Conservation (phyloP, 1,139 yeast species). For the Candida sanyaensis region DNA sequence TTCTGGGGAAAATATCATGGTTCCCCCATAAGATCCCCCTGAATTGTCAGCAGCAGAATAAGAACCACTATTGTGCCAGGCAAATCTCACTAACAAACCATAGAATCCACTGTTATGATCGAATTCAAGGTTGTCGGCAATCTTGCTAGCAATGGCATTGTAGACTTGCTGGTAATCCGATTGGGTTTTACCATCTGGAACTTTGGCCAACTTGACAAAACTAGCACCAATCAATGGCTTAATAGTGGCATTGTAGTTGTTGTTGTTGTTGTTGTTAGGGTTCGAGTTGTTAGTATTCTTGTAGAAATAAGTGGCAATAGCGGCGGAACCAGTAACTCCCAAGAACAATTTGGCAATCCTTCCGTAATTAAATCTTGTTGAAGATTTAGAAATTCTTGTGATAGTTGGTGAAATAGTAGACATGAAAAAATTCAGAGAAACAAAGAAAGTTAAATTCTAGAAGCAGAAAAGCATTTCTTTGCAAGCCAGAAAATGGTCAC, state of each 20-base stretch:
- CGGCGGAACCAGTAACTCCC: slow-evolving; percentile 26
- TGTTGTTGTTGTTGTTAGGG: slow-evolving; percentile 13
- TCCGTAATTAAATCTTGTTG: slow-evolving; percentile 3
- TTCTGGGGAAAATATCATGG: slow-evolving; percentile 74
- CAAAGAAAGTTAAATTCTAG: no score
- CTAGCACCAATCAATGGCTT: slow-evolving; percentile 20
- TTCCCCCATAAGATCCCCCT: slow-evolving; percentile 87
- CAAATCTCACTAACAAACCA: slow-evolving; percentile 60
- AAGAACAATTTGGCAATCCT: slow-evolving; percentile 8
- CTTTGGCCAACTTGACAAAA: slow-evolving; percentile 22
- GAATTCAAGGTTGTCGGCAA: slow-evolving; percentile 75
- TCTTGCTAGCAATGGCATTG: slow-evolving; percentile 73
- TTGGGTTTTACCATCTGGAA: slow-evolving; percentile 31
- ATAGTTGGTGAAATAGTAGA: slow-evolving; percentile 15
- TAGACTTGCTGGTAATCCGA: slow-evolving; percentile 76
- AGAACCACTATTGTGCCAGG: slow-evolving; percentile 81
- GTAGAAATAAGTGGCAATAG: slow-evolving; percentile 20
- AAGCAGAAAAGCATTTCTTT: no score
- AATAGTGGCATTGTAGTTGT: slow-evolving; percentile 13
- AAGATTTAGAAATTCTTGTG: slow-evolving; percentile 3
- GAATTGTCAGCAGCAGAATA: slow-evolving; percentile 54
- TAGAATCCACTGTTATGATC: slow-evolving; percentile 75
- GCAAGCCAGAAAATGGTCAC: no score
- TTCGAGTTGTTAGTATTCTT: slow-evolving; percentile 9
- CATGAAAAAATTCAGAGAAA: slow-evolving; percentile 6